phyloP scores from a whole-genome alignment of 306 rosid genomes.

The Prunus salicina region DNA sequence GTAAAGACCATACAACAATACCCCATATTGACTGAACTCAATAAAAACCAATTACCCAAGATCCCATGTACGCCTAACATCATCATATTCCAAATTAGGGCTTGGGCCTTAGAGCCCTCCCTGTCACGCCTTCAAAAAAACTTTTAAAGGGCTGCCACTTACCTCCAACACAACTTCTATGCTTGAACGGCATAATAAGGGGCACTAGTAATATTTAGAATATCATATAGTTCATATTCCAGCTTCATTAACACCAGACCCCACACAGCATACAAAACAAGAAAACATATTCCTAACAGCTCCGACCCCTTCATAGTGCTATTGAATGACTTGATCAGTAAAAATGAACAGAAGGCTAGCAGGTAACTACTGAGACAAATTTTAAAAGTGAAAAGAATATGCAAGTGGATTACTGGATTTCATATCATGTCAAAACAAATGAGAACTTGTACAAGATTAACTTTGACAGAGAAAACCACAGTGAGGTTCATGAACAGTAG shows the following conservation, averaged over 20 bases:
- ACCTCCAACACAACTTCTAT: not conserved
- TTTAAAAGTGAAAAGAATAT: not conserved
- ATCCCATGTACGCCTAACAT: not conserved
- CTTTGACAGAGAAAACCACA: not conserved
- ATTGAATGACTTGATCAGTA: not conserved
- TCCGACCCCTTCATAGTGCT: not conserved
- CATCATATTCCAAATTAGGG: not conserved
- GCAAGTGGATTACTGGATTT: not conserved
- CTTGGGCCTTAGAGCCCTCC: not conserved
- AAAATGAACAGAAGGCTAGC: not conserved
- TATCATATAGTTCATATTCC: not conserved
- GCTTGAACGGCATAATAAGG: not conserved
- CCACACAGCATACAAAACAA: not conserved
- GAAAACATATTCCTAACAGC: not conserved
- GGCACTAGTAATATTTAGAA: not conserved
- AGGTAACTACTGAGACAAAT: not conserved
- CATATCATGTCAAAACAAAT: not conserved
- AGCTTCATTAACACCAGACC: not conserved
- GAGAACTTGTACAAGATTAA: not conserved
- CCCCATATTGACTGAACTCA: not conserved
- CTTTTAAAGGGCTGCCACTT: not conserved
- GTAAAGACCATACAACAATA: not conserved
- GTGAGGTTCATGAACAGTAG: slow-evolving; percentile 2
- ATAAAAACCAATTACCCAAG: not conserved
- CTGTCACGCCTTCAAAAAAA: not conserved